phyloP scores from a whole-genome alignment of 768 basidiomycete species.

The Trametes villosa region DNA sequence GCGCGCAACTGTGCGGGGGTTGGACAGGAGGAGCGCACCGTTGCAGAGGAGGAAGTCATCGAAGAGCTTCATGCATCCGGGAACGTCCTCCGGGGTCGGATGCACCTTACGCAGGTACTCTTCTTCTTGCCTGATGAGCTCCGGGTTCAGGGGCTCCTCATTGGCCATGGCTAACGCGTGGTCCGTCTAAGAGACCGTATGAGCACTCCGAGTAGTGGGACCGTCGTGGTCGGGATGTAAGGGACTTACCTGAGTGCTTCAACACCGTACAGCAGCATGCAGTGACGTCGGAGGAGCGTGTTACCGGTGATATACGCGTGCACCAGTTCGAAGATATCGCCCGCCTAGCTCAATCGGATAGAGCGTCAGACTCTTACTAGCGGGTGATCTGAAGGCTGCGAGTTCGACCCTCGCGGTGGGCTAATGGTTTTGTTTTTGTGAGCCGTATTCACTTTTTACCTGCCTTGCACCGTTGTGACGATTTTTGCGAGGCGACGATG shows the following conservation, averaged over 20 bases:
- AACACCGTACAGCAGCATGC: too few relatives aligned
- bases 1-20: not conserved
- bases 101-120: conserved; percentile 65
- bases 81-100: conserved; percentile 79
- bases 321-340: too few relatives aligned
- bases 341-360: conserved; percentile 73
- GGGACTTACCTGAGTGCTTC: too few relatives aligned
- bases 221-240: too few relatives aligned
- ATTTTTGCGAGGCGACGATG: too few relatives aligned
- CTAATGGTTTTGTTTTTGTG: conserved; percentile 39
- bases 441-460: too few relatives aligned
- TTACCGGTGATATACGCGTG: too few relatives aligned
- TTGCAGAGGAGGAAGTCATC: conserved; percentile 76
- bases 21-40: conserved; percentile 43
- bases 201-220: too few relatives aligned
- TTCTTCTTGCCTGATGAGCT: conserved; percentile 64
- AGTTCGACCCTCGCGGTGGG: conserved; percentile 69
- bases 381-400: conserved; percentile 60
- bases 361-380: conserved; percentile 65
- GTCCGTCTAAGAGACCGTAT: too few relatives aligned
- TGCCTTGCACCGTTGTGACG: too few relatives aligned
- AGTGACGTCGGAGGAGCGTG: too few relatives aligned
- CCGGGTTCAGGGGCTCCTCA: conserved; percentile 54
- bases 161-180: too few relatives aligned
- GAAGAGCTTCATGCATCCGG: conserved; percentile 77